Evolutionary conservation across 2,329 filamentous ascomycete species (phyloP), one percentile per base, ranked within the genome.

Genomic region (Thermomyces lanuginosus): DNA sequence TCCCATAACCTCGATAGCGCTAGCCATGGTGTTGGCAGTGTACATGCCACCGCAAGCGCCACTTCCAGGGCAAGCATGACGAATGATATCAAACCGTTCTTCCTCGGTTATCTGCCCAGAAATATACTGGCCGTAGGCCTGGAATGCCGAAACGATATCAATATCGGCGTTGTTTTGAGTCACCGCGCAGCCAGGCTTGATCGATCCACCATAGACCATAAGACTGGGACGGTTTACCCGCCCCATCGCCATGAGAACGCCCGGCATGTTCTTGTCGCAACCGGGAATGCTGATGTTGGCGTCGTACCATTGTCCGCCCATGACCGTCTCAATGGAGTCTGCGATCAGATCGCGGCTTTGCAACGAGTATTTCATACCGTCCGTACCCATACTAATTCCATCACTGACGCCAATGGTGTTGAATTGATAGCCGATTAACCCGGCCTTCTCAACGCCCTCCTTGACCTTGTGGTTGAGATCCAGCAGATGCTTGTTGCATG

Each of bases 241-340:
- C 19, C 83, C 86, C 80, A 93, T 93, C 30, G 84, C 89, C 46
- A 89, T 89, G 43, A 83, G 60, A 8, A 89, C 80, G 54, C 80
- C 80, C 1, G 83, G 83, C 89, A 98, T 95, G 61, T 98, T 98
- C 72, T 98, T 98, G 68, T 98, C 89, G 58, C 89, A 98, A 25
- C 89, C 89, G 8, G 89, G 89, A 44, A 98, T 78, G 28, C 82
- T 92, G 49, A 98, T 78, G 56, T 95, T 95, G 41, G 74, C 86
- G 55, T 98, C 89, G 51, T 98, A 95, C 83, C 84, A 95, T 59
- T 98, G 89, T 9, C 83, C 89, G 40, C 83, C 77, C 84, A 95
- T 98, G 44, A 98, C 89, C 4, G 89, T 95, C 67, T 98, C 89
- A 46, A 98, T 92, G 35, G 80, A 91, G 60, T 98, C 89, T 45